Percentiles rank a stretch among this genome's conserved stretches.
Conservation (phyloP, 257 asterid species). For the Rauvolfia tetraphylla region DNA sequence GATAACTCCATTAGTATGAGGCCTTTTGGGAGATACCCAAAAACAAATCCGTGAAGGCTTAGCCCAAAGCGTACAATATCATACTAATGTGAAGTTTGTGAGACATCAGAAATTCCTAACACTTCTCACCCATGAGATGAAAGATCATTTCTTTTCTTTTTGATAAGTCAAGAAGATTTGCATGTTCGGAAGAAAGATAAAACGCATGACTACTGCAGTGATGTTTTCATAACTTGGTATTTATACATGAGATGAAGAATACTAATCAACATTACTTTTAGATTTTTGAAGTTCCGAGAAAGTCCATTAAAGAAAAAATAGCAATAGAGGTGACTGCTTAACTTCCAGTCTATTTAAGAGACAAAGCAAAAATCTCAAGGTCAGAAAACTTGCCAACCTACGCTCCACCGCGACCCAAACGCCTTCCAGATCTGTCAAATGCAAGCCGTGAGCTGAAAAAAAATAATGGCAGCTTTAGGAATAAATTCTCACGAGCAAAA, state of each 20-base stretch:
- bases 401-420: slow-evolving; percentile 99
- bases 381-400: slow-evolving; percentile 27
- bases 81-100: too few species aligned
- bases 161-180: not conserved
- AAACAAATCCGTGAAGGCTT: too few species aligned
- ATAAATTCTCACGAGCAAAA: not conserved
- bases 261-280: not conserved
- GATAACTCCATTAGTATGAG: too few species aligned
- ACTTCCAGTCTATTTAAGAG: not conserved
- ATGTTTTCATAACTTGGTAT: not conserved
- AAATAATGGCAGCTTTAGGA: not conserved
- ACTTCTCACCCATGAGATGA: not conserved
- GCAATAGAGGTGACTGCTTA: not conserved
- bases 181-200: not conserved
- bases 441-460: slow-evolving; percentile 61
- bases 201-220: not conserved
- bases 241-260: not conserved
- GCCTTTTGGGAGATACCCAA: too few species aligned
- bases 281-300: not conserved
- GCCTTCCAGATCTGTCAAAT: slow-evolving; percentile 87
- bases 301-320: not conserved
- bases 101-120: too few species aligned
- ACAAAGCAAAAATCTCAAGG: slow-evolving; percentile 7
- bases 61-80: too few species aligned
- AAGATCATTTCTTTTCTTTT: not conserved